Evolutionary conservation across 805 yeast species (phyloP), one percentile per base, ranked within the genome.

Genomic region (Nakazawaea ambrosiae): DNA sequence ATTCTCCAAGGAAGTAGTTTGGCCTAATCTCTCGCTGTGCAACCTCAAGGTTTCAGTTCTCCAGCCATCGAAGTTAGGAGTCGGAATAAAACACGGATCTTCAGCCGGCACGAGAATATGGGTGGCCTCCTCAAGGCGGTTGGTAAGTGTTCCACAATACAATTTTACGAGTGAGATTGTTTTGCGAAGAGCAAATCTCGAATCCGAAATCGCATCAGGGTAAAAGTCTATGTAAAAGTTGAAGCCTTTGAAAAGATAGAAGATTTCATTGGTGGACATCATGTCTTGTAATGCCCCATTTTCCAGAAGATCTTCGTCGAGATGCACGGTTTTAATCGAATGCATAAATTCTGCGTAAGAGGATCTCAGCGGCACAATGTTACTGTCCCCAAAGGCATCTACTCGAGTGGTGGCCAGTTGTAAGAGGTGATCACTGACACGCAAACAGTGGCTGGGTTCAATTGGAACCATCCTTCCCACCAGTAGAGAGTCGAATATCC

Each of bases 401-500:
- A 70, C 66, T 33, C 72, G 65, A 2, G 39, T 39, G 3, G 30
- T 11, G 4, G 70, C 56, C 3, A 41, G 38, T 1, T 44, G 44
- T 15, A 48, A 34, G 17, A 64, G 44, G 0, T 38, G 41, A 3
- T 60, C 52, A 4, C 65, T 61, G 2, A 69, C 73, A 34, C 46
- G 48, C 19, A 71, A 68, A 27, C 80, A 61, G 48, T 85, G 81
- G 16, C 54, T 50, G 1, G 85, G 82, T 46, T 84, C 95, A 5
- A 82, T 46, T 2, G 66, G 68, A 0, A 85, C 54, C 2, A 76
- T 32, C 2, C 47, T 36, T 1, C 54, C 48, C 11, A 61, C 52
- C 14, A 54, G 49, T 2, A 84, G 58, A 47, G 92, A 77, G 45
- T 84, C 89, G 31, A 75, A 62, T 5, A 86, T 53, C 95, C 96